Evolutionary conservation across 140 eudicot genomes (phyloP), one percentile per base, ranked within the genome.

Genomic region (Bidens hawaiensis): DNA sequence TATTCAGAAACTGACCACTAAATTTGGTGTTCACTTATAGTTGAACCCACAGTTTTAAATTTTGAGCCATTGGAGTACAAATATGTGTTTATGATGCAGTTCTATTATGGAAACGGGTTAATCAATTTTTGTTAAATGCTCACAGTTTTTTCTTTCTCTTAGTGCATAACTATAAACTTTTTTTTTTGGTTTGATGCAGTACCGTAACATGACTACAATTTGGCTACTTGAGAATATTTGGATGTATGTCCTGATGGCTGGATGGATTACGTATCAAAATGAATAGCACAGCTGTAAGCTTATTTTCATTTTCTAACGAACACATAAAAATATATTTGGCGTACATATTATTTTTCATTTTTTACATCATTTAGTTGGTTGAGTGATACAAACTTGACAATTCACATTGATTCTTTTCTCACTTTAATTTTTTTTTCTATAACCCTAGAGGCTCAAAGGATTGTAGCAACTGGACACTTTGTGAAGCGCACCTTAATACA

Each of bases 211-310:
- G n/a, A n/a, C 96, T 52, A 93, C 96, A 69, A 90, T 88, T 69
- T 79, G 88, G 78, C n/a, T n/a, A 88, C 99, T 14, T 76, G 99
- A 81, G 96, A 93, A 69, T 93, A 93, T 79, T 71, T 88, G 41
- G 99, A 93, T 81, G 87, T 87, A 52, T 89, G 97, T 33, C 99
- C 99, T 6, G n/a, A n/a, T n/a, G n/a, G n/a, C n/a, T n/a, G 99
- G 99, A 66, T 93, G 72, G 89, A 88, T 30, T 88, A 93, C 77
- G 99, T 96, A 55, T 85, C 99, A 52, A 85, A 88, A 77, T 78
- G 99, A 78, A 93, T 93, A 61, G 99, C 96, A 64, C 95, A 93
- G 57, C 48, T 93, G 99, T 87, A 84, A 26, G 96, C 52, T 43
- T 55, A 34, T 38, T 21, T 31, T 33, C 47, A n/a, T n/a, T n/a